Base-by-base conservation (phyloP, 2,329 filamentous ascomycete genomes). In the Aureobasidium sp. region DNA sequence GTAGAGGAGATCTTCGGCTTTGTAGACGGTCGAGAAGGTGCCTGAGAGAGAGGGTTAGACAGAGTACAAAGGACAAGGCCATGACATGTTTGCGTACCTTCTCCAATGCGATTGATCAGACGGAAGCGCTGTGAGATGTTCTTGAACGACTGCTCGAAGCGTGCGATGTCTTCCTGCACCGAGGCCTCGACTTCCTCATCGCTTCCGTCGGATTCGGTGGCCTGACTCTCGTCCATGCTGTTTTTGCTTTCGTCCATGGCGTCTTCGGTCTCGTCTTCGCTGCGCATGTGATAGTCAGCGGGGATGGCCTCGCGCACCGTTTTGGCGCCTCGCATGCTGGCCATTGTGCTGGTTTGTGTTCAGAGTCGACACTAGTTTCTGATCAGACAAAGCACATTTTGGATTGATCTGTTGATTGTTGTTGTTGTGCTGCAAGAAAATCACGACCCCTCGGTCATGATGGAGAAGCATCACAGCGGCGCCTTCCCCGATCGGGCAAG, bases 11-110 rank as follows among this genome's bases (percentile, higher is more conserved):
- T 99, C 94, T 74, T 97, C 91, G 25, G 95, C 94, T 75, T 99
- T 99, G 81, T 99, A 99, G 13, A 99, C 94, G 2, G 94, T 97
- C 0, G 94, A 97, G 73, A 99, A 99, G 1, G 94, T 99, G 62
- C 94, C 91, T 96, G 66, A 5, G 9, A 13, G 9, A 13, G 3
- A 4, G 30, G 13, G 54, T 53, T 14, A 53, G 49, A 13, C 3
- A 54, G 37, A 21, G 39, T 13, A 5, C 7, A 3, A 5, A 5
- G 3, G 8, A 32, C 16, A 13, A 65, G 44, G 62, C 61, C 61
- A 11, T 25, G 10, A 6, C 5, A 21, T 21, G 21, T 21, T 21
- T 21, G 21, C 1, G 21, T 76, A 92, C 91, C 94, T 83, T 99
- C 94, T 70, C 94, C 94, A 70, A 99, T 99, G 65, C 93, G 88